These are phyloP conservation scores for Hapsidospora chrysogenum DNA, from an alignment of 495 filamentous ascomycete species.

Conservation along the genomic window DNA sequence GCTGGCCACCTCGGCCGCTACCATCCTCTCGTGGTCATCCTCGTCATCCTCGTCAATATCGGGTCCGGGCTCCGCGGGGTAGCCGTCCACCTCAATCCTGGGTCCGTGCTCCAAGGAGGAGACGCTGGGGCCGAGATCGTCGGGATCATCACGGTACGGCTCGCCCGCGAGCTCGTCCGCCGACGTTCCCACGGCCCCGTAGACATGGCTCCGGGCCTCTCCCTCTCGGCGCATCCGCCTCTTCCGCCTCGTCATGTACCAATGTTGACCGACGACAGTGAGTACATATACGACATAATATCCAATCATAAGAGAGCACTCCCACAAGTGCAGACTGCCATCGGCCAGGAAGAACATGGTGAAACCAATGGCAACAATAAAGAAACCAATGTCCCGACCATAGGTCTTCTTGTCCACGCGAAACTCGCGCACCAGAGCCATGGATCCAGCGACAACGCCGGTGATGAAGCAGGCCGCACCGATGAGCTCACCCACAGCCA, in stretches of 20 bases:
- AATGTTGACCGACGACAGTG: conserved; percentile 85
- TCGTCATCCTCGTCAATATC: conserved; percentile 55
- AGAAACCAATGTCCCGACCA: conserved; percentile 85
- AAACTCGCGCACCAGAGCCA: conserved; percentile 90
- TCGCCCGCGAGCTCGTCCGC: conserved; percentile 49
- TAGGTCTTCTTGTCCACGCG: conserved; percentile 78
- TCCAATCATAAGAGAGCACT: conserved; percentile 76
- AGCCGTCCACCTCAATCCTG: conserved; percentile 26
- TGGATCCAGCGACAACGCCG: conserved; percentile 92
- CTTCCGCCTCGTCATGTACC: conserved; percentile 49
- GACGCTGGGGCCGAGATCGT: conserved; percentile 38
- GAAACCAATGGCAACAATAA: conserved; percentile 73
- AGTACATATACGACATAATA: conserved; percentile 87
- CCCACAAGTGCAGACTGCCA: conserved; percentile 71
- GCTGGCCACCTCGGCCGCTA: conserved; percentile 69
- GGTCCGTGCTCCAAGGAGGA: conserved; percentile 49
- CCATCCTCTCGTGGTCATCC: conserved; percentile 53
- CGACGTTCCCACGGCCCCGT: conserved; percentile 30
- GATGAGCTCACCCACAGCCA: conserved; percentile 90
- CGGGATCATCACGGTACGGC: conserved; percentile 43
- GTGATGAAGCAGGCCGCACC: conserved; percentile 95
- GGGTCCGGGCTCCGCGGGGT: conserved; percentile 19
- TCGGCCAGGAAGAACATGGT: conserved; percentile 80
- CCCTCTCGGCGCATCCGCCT: conserved; percentile 43
- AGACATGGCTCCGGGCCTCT: conserved; percentile 56